Conservation (phyloP, 2,329 filamentous ascomycete species). For the Chrysosporium queenslandicum region DNA sequence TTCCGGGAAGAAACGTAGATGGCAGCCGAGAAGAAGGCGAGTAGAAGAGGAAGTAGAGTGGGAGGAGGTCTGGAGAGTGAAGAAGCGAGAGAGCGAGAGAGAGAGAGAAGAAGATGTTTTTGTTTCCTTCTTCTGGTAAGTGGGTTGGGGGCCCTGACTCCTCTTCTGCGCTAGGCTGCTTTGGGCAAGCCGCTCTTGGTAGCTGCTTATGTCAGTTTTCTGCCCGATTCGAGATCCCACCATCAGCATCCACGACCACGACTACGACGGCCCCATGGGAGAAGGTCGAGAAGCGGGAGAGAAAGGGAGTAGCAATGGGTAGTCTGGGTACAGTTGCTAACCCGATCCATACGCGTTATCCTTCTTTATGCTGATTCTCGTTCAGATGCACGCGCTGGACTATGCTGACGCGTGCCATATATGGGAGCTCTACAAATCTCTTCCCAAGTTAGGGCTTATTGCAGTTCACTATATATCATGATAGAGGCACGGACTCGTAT, state of each 20-base stretch:
- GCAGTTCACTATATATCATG: no score
- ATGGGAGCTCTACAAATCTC: no score
- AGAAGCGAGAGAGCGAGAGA: slow-evolving; percentile 10
- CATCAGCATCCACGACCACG: background rate
- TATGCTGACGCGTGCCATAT: background rate
- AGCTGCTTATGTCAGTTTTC: slow-evolving; percentile 5
- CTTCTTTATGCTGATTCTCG: no score
- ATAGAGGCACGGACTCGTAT: no score
- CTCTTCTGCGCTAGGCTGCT: background rate
- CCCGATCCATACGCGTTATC: no score
- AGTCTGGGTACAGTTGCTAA: no score
- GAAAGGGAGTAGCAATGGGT: no score
- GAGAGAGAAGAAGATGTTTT: slow-evolving; percentile 8
- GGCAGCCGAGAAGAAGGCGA: no score
- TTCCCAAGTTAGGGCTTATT: no score
- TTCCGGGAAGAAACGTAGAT: background rate
- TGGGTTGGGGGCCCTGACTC: slow-evolving; percentile 7
- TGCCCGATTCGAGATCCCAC: no score
- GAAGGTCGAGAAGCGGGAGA: no score
- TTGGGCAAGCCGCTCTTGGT: background rate
- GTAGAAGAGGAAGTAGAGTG: background rate
- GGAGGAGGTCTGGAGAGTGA: slow-evolving; percentile 6
- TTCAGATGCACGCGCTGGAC: background rate
- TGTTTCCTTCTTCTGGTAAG: slow-evolving; percentile 11
- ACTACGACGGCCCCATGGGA: background rate